Percentiles rank a stretch among this genome's conserved stretches.
These are phyloP conservation scores for Vanderwaltozyma verrucispora DNA, from an alignment of 805 yeast species.

Conservation along the genomic window DNA sequence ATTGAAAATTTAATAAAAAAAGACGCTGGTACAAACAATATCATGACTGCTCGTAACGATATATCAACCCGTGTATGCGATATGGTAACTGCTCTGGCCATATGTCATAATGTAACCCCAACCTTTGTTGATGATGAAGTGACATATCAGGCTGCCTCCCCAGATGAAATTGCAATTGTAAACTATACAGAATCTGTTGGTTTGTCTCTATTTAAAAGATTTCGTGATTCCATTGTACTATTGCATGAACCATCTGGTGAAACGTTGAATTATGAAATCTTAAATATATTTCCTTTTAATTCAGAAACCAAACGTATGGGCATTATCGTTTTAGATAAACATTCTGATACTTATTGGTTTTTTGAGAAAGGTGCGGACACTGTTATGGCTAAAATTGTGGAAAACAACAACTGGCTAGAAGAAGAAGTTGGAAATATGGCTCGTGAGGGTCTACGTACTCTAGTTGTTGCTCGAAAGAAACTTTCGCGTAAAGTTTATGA, in stretches of 20 bases:
- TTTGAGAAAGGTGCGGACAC: conserved; percentile 94
- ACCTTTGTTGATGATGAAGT: conserved; percentile 64
- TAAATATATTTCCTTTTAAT: conserved; percentile 85
- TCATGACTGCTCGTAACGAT: conserved; percentile 43
- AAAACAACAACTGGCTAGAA: conserved; percentile 87
- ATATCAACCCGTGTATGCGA: conserved; percentile 69
- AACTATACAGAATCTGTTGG: conserved; percentile 85
- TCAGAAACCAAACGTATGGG: conserved; percentile 98
- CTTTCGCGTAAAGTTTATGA: conserved; percentile 45
- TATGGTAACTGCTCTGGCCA: conserved; percentile 67
- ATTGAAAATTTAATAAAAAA: conserved; percentile 30
- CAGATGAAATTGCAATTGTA: conserved; percentile 96
- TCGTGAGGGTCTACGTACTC: conserved; percentile 90
- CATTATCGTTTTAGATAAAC: conserved; percentile 55
- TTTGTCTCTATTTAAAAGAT: conserved; percentile 67
- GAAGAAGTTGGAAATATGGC: conserved; percentile 98
- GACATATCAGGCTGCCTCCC: conserved; percentile 95
- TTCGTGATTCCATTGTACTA: conserved; percentile 63
- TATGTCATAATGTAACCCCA: conserved; percentile 98
- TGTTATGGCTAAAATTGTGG: conserved; percentile 78
- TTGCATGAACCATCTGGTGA: conserved; percentile 49
- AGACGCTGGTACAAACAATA: conserved; percentile 6
- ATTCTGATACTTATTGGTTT: conserved; percentile 69
- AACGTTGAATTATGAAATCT: conserved; percentile 48
- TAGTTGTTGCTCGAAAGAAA: conserved; percentile 81